These are phyloP conservation scores for Spiraea crenata DNA, from an alignment of 331 rosid species.

Conservation along the genomic window DNA sequence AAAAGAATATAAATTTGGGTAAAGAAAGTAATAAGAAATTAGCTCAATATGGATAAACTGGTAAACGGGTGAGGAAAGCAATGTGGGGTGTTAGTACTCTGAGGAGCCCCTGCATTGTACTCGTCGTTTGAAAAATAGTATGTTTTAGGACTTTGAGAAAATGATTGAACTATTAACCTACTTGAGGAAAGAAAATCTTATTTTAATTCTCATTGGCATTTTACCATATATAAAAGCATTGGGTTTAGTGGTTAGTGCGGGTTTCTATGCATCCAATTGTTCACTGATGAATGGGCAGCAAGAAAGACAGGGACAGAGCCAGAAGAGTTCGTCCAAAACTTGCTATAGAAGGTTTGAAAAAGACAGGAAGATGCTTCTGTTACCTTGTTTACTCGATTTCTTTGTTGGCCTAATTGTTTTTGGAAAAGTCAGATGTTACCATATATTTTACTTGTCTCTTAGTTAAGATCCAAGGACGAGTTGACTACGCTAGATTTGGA, in stretches of 20 bases:
- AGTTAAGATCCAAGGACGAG: conserved; percentile 53
- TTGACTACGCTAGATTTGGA: conserved; percentile 58
- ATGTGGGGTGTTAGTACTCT: not conserved
- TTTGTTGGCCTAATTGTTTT: not conserved
- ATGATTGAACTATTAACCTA: conserved; percentile 11
- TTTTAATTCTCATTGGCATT: not conserved
- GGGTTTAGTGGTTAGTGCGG: not conserved
- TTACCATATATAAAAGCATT: not conserved
- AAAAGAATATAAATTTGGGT: not conserved
- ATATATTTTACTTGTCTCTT: not conserved
- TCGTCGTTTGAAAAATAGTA: not conserved
- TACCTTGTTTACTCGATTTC: not conserved
- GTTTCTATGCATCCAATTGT: not conserved
- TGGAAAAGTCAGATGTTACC: not conserved
- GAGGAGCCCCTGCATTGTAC: conserved; percentile 13
- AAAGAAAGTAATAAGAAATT: not conserved
- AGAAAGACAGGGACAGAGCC: conserved; percentile 25
- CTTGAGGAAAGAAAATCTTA: conserved; percentile 1
- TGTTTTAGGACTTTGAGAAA: conserved; percentile 11
- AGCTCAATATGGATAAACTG: not conserved
- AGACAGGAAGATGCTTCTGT: conserved; percentile 18
- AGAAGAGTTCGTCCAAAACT: conserved; percentile 17
- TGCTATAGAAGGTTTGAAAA: conserved; percentile 4
- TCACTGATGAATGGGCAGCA: not conserved
- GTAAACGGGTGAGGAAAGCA: conserved; percentile 4